Conservation (phyloP, 148 eudicot genomes). For the Limonium bicolor region DNA sequence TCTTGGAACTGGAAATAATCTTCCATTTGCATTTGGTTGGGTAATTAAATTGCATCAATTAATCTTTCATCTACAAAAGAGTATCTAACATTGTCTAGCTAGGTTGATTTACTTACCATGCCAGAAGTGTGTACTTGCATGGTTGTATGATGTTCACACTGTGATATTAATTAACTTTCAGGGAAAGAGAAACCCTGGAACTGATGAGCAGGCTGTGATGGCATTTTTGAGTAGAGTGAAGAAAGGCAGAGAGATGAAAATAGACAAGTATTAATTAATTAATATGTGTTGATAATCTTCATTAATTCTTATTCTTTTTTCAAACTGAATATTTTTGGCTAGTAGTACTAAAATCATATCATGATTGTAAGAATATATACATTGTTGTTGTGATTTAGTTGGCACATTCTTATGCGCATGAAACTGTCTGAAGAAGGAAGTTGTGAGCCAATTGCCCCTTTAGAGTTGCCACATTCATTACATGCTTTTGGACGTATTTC, state of each 20-base stretch:
- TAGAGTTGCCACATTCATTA: constrained; percentile 84
- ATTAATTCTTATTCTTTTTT: not conserved
- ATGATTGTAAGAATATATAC: too few species aligned
- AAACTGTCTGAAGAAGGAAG: constrained; percentile 40
- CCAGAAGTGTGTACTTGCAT: not conserved
- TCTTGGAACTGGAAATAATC: constrained; percentile 94
- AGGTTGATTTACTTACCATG: not conserved
- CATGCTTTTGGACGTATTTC: constrained; percentile 78
- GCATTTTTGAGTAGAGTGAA: constrained; percentile 51
- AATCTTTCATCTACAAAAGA: not conserved
- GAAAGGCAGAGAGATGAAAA: constrained; percentile 78
- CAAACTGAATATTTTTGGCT: not conserved
- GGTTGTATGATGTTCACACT: too few species aligned
- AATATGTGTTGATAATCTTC: not conserved
- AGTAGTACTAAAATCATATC: not conserved
- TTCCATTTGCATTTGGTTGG: constrained; percentile 98
- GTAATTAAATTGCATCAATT: constrained; percentile 16
- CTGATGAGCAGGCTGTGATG: constrained; percentile 51
- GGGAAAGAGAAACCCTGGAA: constrained; percentile 93
- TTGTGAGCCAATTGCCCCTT: constrained; percentile 82
- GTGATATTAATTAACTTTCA: constrained; percentile 14
- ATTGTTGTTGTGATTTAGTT: too few species aligned
- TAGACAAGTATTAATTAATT: constrained; percentile 65
- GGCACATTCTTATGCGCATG: constrained; percentile 97
- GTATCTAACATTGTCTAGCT: too few species aligned